A percentile compares a stretch with the other conserved stretches of the same genome.
Conservation (phyloP, 78 protist genomes). For the Thecamonas trahens region DNA sequence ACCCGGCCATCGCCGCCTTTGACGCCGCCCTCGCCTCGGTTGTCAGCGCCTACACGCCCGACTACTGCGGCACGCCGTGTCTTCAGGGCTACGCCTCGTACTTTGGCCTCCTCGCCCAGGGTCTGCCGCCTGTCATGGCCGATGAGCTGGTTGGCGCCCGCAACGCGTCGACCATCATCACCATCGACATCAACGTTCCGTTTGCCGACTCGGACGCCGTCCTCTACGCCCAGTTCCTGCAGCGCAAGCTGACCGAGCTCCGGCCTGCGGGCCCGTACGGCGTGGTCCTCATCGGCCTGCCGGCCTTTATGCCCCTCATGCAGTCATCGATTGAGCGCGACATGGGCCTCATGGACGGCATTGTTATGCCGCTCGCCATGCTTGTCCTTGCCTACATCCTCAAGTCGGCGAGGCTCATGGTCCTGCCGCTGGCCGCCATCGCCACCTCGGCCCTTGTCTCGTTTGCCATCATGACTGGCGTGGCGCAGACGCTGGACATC, state of each 20-base stretch:
- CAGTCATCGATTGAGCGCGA: background rate
- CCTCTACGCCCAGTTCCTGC: background rate
- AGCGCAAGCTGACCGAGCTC: background rate
- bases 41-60: background rate
- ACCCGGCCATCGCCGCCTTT: too few relatives aligned
- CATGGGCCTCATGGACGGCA: slow-evolving; percentile 6
- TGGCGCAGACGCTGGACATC: slow-evolving; percentile 11
- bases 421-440: slow-evolving; percentile 14
- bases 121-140: background rate
- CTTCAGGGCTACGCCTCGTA: background rate
- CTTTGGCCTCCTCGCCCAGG: background rate
- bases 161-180: background rate
- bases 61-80: background rate
- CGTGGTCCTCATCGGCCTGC: background rate
- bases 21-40: background rate
- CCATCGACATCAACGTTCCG: background rate
- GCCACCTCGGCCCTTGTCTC: background rate
- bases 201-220: background rate
- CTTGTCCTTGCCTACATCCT: slow-evolving; percentile 1
- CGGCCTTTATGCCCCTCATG: background rate
- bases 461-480: slow-evolving; percentile 7
- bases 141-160: background rate
- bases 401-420: slow-evolving; percentile 4
- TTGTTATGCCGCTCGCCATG: slow-evolving; percentile 16
- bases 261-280: background rate